phyloP scores from a whole-genome alignment of 495 filamentous ascomycete genomes.

The Penicillium soppii region DNA sequence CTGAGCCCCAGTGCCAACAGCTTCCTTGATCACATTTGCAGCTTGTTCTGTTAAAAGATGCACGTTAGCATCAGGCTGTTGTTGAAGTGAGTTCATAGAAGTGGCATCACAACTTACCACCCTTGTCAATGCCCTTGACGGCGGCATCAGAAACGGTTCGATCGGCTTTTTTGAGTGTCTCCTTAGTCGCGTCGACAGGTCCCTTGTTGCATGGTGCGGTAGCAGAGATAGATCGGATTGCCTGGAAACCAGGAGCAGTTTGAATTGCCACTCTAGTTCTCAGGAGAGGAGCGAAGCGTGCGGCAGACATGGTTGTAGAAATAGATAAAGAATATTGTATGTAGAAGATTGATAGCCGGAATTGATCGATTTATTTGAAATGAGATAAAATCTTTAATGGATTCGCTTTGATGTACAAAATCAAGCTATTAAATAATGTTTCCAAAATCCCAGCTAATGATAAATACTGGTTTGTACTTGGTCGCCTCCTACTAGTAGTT shows the following conservation, averaged over 20 bases:
- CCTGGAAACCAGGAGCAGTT: constrained; percentile 14
- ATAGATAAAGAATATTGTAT: background rate
- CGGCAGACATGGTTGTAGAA: constrained; percentile 17
- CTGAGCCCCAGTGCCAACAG: constrained; percentile 30
- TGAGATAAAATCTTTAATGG: background rate
- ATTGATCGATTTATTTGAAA: background rate
- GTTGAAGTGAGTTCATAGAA: background rate
- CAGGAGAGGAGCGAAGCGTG: constrained; percentile 23
- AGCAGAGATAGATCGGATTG: constrained; percentile 31
- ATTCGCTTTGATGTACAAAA: constrained; percentile 6
- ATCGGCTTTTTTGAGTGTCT: constrained; percentile 57
- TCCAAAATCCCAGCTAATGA: too few species aligned
- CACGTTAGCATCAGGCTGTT: constrained; percentile 7
- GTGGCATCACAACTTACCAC: constrained; percentile 40
- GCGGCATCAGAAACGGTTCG: constrained; percentile 51
- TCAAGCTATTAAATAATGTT: too few species aligned
- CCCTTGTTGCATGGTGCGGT: constrained; percentile 30
- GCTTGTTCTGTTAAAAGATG: constrained; percentile 41
- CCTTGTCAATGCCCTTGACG: constrained; percentile 61
- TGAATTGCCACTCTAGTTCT: constrained; percentile 19
- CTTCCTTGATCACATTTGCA: constrained; percentile 38
- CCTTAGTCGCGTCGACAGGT: constrained; percentile 52
- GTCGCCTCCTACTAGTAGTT: constrained; percentile 4
- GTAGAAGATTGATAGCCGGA: background rate
- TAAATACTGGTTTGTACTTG: constrained; percentile 6